Conservation (phyloP, 371 early-diverging fungal genomes). For the Rhizopus delemar region DNA sequence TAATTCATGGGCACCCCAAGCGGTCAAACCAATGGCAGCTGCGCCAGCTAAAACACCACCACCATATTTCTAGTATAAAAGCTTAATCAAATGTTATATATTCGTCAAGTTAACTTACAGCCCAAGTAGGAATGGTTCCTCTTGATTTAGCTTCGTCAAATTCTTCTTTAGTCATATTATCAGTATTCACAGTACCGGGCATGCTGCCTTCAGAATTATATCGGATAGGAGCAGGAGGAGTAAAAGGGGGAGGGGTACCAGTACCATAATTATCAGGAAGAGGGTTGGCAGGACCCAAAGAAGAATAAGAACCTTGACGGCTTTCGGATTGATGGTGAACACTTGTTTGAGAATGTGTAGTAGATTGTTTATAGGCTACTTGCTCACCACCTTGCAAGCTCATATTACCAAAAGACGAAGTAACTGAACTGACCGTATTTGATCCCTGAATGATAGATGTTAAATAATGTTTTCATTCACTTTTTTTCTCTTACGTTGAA, state of each 20-base stretch:
- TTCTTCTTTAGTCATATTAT: slow-evolving; percentile 20
- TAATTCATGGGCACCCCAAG: slow-evolving; percentile 34
- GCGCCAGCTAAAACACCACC: slow-evolving; percentile 29
- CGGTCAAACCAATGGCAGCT: slow-evolving; percentile 27
- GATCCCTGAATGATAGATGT: slow-evolving; percentile 13
- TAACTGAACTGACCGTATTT: slow-evolving; percentile 16
- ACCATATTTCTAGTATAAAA: slow-evolving; percentile 28
- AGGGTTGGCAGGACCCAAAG: slow-evolving; percentile 31
- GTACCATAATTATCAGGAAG: slow-evolving; percentile 31
- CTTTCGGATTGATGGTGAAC: slow-evolving; percentile 19
- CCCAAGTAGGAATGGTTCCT: slow-evolving; percentile 26
- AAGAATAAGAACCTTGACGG: slow-evolving; percentile 23
- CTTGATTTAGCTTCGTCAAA: slow-evolving; percentile 28
- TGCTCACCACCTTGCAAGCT: slow-evolving; percentile 21
- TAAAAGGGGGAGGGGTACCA: slow-evolving; percentile 30
- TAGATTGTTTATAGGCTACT: slow-evolving; percentile 15
- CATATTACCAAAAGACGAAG: slow-evolving; percentile 25
- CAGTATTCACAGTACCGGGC: slow-evolving; percentile 15
- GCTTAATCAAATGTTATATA: background rate
- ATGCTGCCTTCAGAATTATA: slow-evolving; percentile 16
- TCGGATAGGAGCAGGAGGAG: slow-evolving; percentile 21
- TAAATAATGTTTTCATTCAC: no score
- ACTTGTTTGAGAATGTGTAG: slow-evolving; percentile 2
- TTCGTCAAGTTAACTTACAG: slow-evolving; percentile 14
- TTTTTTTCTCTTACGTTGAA: slow-evolving; percentile 20